Evolutionary conservation across 1,284 basidiomycete genomes (phyloP), one percentile per base, ranked within the genome.

Genomic region (Entoloma clypeatum): DNA sequence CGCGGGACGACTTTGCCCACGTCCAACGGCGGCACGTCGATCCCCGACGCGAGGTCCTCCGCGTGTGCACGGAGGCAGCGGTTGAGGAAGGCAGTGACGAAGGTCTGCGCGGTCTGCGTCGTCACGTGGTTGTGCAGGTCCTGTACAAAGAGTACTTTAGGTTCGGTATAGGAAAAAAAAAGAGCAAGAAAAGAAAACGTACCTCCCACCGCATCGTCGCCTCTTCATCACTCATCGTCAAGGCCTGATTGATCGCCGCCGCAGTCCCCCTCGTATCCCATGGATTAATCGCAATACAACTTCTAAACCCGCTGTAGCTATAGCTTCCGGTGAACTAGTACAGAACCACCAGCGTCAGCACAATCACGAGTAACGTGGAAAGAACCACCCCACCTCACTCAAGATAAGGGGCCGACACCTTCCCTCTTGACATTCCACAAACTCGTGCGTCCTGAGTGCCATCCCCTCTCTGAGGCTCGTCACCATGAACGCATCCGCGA

Each of bases 401-500:
- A 92, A 63, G 48, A 92, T 81, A 24, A 92, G 67, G 0, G 87
- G 86, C 19, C 85, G 69, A 46, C 81, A 75, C 42, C 60, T 60
- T 7, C 72, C 77, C 54, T 84, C 79, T 56, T 88, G 87, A 52
- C 85, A 89, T 58, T 89, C 85, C 9, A 92, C 86, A 58, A 81
- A 92, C 60, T 92, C 90, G 57, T 91, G 87, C 6, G 84, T 81
- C 27, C 86, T 68, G 40, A 91, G 62, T 21, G 88, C 89, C 90
- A 92, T 93, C 0, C 91, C 91, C 61, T 93, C 90, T 5, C 91
- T 71, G 56, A 93, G 62, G 58, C 81, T 85, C 2, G 86, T 87
- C 19, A 91, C 84, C 52, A 92, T 67, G 62, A 93, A 93, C n/a
- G 83, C 86, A 61, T 93, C 91, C 1, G 86, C 91, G 4, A 87